These are phyloP conservation scores for Nephelium lappaceum DNA, from an alignment of 345 rosid species.

Conservation along the genomic window DNA sequence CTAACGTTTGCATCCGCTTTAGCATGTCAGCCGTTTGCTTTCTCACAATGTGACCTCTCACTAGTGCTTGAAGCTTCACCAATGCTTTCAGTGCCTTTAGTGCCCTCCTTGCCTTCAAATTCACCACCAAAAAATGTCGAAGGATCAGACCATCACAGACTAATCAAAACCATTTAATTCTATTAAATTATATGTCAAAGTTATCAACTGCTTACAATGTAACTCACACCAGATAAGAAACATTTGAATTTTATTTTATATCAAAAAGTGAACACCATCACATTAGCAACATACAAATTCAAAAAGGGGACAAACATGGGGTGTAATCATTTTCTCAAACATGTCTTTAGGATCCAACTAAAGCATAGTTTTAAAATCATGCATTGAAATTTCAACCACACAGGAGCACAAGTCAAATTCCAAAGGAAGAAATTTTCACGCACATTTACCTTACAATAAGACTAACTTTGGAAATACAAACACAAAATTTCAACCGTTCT, in stretches of 20 bases:
- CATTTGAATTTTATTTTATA: background rate
- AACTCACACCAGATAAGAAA: background rate
- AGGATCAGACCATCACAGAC: constrained; percentile 2
- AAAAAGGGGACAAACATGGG: constrained; percentile 12
- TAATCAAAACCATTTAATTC: background rate
- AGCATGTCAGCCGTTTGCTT: constrained; percentile 84
- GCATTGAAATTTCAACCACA: background rate
- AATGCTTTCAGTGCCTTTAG: constrained; percentile 84
- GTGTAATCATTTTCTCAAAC: constrained; percentile 18
- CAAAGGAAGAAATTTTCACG: background rate
- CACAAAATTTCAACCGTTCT: background rate
- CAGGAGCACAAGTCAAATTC: background rate
- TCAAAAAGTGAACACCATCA: background rate
- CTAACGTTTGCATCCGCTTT: constrained; percentile 82
- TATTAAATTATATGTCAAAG: background rate
- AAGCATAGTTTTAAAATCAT: constrained; percentile 1
- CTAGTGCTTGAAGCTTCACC: constrained; percentile 96
- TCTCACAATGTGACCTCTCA: constrained; percentile 89
- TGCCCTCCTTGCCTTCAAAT: constrained; percentile 82
- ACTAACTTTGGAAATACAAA: background rate
- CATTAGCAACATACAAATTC: background rate
- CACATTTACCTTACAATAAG: background rate
- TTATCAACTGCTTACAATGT: background rate
- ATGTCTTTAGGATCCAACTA: background rate
- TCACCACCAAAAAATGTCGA: constrained; percentile 7